Percentiles rank a stretch among this genome's conserved stretches.
Evolutionary conservation across 75 land plant species (phyloP).

Genomic region (Gnetum montanum): DNA sequence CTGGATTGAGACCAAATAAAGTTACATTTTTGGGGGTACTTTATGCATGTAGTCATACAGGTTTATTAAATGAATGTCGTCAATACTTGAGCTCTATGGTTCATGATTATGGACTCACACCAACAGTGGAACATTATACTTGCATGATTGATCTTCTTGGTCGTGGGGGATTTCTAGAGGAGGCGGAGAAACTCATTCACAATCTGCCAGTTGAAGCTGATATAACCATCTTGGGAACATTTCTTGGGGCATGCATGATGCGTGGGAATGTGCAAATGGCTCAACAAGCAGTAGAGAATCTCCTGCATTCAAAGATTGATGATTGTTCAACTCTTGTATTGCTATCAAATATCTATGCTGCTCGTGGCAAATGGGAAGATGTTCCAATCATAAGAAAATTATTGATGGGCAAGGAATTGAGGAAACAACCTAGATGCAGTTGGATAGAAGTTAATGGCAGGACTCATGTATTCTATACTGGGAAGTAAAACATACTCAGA

Average conservation of each 20-base stretch:
- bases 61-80: constrained; percentile 30
- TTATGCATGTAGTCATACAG: constrained; percentile 48
- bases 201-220: constrained; percentile 34
- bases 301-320: constrained; percentile 9
- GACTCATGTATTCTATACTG: constrained; percentile 20
- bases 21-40: constrained; percentile 34
- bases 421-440: constrained; percentile 6
- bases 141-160: constrained; percentile 51
- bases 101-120: constrained; percentile 15
- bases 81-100: constrained; percentile 19
- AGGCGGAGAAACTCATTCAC: constrained; percentile 23
- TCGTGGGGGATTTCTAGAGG: constrained; percentile 23
- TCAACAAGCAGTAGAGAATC: not conserved
- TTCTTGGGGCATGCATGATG: constrained; percentile 23
- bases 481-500: no score
- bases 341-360: constrained; percentile 15
- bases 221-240: constrained; percentile 16
- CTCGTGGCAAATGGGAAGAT: constrained; percentile 3
- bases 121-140: constrained; percentile 27
- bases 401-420: constrained; percentile 2
- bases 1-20: constrained; percentile 32
- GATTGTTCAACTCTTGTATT: constrained; percentile 9
- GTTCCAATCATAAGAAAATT: constrained; percentile 1
- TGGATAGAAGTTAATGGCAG: constrained; percentile 6
- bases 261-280: constrained; percentile 14